A percentile compares a stretch with the other conserved stretches of the same genome.
These are phyloP conservation scores for Saksenaea oblongispora DNA, from an alignment of 371 early-diverging fungal species.

Conservation along the genomic window DNA sequence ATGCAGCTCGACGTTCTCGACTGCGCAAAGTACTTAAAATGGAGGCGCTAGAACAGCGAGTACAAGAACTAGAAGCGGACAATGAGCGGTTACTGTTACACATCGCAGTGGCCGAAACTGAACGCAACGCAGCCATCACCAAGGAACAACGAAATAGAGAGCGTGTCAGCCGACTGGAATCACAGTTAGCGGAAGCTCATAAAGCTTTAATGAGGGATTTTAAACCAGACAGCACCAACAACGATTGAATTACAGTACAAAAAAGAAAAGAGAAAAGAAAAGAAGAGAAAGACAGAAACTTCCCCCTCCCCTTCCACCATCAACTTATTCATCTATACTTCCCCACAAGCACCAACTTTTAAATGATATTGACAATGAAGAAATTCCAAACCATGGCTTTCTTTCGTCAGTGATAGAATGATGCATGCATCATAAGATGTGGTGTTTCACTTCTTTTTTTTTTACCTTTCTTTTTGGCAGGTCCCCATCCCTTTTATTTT, in stretches of 20 bases:
- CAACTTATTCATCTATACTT: background rate
- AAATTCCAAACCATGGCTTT: background rate
- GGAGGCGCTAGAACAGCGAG: constrained; percentile 71
- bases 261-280: background rate
- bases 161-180: background rate
- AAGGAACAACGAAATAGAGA: constrained; percentile 1
- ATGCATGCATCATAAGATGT: constrained; percentile 1
- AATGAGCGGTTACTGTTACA: constrained; percentile 55
- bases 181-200: constrained; percentile 8
- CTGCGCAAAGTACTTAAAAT: constrained; percentile 74
- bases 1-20: constrained; percentile 87
- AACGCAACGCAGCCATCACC: constrained; percentile 8
- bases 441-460: background rate
- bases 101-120: constrained; percentile 8
- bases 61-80: constrained; percentile 67
- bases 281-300: background rate
- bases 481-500: background rate
- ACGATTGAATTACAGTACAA: background rate
- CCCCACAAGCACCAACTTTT: background rate
- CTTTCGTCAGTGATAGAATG: background rate
- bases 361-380: constrained; percentile 1
- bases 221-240: background rate
- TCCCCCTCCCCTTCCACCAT: background rate
- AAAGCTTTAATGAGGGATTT: background rate
- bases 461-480: background rate